Base-by-base conservation (phyloP, 2,329 filamentous ascomycete genomes). In the Aspergillus sp. region DNA sequence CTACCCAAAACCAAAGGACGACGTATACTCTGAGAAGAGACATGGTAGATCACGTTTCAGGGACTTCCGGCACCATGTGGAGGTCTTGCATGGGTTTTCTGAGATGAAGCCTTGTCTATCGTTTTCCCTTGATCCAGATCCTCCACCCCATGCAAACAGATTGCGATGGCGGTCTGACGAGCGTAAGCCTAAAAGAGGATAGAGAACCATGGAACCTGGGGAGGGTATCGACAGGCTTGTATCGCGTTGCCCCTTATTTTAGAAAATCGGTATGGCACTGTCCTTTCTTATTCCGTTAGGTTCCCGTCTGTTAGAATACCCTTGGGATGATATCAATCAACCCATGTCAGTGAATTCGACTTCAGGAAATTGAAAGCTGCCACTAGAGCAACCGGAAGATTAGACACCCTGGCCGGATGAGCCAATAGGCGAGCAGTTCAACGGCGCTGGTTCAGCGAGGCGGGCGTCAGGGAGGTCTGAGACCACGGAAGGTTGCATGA, bases 401-500 rank as follows among this genome's bases (percentile, higher is more conserved):
- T 53, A 49, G 45, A 44, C 40, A 45, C 45, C 42, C 41, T 37
- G 13, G 34, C 10, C 35, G 37, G 32, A 53, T 19, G 10, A 41
- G 58, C 19, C 60, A 64, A 63, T 63, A 36, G 51, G 34, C 39
- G 31, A 38, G 39, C 29, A 27, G 27, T 26, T 39, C n/a, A 37
- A 46, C 40, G 43, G 41, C 28, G 40, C 45, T 56, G 46, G 48
- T 50, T 57, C 44, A 37, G 52, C 50, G 43, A 57, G 43, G 53
- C 48, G 42, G 52, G 42, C 46, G 54, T 56, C 47, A 57, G 53
- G 50, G 49, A 58, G 59, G 60, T 53, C 60, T 63, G 50, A 63
- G 58, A 57, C 53, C 47, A 43, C 61, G 61, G 61, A 40, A 56
- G 51, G 54, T 51, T 60, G 60, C 61, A 64, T 56, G 47, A 47